Percentiles rank a stretch among this genome's conserved stretches.
These are phyloP conservation scores for Castanea sativa DNA, from an alignment of 306 rosid species.

Conservation along the genomic window DNA sequence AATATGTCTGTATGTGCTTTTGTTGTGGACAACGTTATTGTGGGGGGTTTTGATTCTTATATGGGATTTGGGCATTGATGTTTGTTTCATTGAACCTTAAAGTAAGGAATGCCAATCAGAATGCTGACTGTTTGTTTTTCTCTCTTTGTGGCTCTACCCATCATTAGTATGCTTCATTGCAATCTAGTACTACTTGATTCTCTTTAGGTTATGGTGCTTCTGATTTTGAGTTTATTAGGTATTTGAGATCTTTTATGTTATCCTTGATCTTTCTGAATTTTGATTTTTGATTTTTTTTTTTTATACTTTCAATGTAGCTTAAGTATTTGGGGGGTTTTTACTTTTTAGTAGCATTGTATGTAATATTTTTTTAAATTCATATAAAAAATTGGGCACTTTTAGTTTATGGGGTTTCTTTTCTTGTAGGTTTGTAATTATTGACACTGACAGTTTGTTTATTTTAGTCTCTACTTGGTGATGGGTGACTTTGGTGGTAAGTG, in stretches of 20 bases:
- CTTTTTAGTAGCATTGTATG: neutral
- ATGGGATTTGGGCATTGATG: conserved; percentile 4
- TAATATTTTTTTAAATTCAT: neutral
- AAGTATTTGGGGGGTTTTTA: neutral
- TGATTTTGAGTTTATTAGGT: neutral
- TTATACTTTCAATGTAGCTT: neutral
- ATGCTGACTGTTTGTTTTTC: neutral
- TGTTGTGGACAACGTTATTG: neutral
- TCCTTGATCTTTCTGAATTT: neutral
- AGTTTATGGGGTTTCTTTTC: neutral
- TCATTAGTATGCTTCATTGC: neutral
- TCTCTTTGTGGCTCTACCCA: neutral
- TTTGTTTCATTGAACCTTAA: neutral
- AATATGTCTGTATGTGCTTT: neutral
- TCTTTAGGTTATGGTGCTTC: neutral
- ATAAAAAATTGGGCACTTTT: neutral
- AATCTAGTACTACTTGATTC: neutral
- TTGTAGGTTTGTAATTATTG: conserved; percentile 25
- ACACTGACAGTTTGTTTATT: conserved; percentile 24
- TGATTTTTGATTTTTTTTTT: neutral
- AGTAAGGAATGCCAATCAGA: neutral
- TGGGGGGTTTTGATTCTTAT: neutral
- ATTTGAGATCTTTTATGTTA: neutral
- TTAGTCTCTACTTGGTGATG: conserved; percentile 46
- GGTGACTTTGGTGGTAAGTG: conserved; percentile 41